Base-by-base conservation (phyloP, 176 grass and related monocot genomes). In the Poa annua region DNA sequence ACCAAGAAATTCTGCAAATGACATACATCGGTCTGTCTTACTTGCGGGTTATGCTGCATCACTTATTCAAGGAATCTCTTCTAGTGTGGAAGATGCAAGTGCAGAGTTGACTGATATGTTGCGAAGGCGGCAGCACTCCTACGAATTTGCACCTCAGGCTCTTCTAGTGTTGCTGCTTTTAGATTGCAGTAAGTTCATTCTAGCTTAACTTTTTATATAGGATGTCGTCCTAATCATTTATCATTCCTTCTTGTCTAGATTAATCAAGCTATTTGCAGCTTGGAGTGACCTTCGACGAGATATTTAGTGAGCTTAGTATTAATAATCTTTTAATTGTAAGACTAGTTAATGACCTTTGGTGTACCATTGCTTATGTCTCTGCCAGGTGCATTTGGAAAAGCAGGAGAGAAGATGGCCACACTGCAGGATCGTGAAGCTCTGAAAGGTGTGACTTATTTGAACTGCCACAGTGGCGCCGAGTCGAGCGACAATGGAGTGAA, bases 41-140 rank as follows among this genome's bases (percentile, higher is more conserved):
- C 35, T 68, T 68, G 65, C 65, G 4, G 17, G 8, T 36, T 68
- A 68, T 68, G 65, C 65, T n/a, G 65, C 65, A 39, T 68, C 65
- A n/a, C 65, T 68, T 68, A n/a, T 68, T 68, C 64, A 68, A 68
- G 35, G 65, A 68, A 68, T 68, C 17, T 68, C 65, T 68, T 68
- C 65, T 68, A 39, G 35, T 9, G 34, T 68, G 35, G 65, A 68
- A 68, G 65, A 34, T 65, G 63, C 32, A 19, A 19, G 15, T 66
- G 32, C 32, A 34, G 63, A 66, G 63, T 66, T 39, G 63, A 68
- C 65, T 39, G 35, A n/a, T n/a, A 68, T 38, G 16, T n/a, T 68
- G 65, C 16, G 17, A 68, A 68, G 65, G 35, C 34, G 8, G 34
- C 65, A 68, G 8, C 65, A 39, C 35, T 68, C 4, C 65, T 68